A percentile compares a stretch with the other conserved stretches of the same genome.
phyloP scores from a whole-genome alignment of 2,329 filamentous ascomycete species.

The Dendryphion nanum region DNA sequence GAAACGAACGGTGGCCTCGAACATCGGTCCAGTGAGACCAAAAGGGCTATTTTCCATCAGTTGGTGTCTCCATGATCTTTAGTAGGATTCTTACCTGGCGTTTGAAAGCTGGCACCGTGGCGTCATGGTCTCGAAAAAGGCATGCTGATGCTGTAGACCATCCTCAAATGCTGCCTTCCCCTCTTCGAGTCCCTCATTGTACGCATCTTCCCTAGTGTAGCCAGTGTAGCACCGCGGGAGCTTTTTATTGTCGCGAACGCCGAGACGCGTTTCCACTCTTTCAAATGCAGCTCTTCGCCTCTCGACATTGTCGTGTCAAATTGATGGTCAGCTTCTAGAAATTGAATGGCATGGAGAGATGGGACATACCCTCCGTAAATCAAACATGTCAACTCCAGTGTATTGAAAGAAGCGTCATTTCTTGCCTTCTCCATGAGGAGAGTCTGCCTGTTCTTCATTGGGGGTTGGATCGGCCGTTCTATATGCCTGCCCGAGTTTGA shows the following conservation, averaged over 20 bases:
- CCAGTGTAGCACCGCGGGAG: conserved; percentile 22
- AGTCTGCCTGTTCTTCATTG: no score
- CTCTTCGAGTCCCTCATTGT: conserved; percentile 19
- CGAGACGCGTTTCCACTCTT: conserved; percentile 13
- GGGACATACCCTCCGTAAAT: no score
- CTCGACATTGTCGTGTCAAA: conserved; percentile 12
- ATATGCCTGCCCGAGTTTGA: no score
- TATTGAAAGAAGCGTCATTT: no score
- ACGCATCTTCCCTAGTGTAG: conserved; percentile 21
- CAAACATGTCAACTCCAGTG: no score
- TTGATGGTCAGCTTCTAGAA: no score
- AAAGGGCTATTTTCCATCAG: conserved; percentile 12
- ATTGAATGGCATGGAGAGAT: no score
- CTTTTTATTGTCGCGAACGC: conserved; percentile 13
- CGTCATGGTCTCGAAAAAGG: conserved; percentile 17
- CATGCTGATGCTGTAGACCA: conserved; percentile 16
- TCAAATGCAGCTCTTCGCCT: conserved; percentile 15
- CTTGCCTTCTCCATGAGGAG: no score
- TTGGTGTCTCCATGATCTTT: no score
- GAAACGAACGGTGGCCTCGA: conserved; percentile 43
- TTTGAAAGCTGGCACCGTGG: conserved; percentile 13
- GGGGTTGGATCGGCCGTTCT: no score
- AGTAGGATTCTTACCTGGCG: conserved; percentile 10
- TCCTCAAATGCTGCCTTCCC: conserved; percentile 24
- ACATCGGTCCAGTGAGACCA: conserved; percentile 36